Evolutionary conservation across 306 rosid species (phyloP).

Genomic region (Sechiopsis laciniata): DNA sequence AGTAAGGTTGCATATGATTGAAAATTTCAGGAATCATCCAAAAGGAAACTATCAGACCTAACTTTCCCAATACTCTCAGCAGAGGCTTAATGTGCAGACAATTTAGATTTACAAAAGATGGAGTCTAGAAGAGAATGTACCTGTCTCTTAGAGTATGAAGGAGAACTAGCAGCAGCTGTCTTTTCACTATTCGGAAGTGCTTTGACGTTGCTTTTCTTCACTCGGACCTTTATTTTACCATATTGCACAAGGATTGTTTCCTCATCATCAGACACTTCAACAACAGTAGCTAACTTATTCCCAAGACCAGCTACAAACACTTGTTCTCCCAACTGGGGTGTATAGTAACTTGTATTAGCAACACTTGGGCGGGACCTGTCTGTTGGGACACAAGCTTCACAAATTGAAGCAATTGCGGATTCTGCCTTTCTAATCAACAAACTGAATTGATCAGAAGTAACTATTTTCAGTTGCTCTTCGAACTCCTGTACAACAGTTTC

Average conservation of each 20-base stretch:
- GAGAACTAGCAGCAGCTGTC: conserved; percentile 36
- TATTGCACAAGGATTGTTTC: conserved; percentile 67
- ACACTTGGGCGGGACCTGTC: conserved; percentile 31
- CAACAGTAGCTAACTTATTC: conserved; percentile 67
- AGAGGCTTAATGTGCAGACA: conserved; percentile 2
- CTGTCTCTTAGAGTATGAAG: conserved; percentile 43
- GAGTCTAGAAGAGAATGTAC: conserved; percentile 33
- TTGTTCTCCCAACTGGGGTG: conserved; percentile 72
- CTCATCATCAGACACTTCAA: conserved; percentile 54
- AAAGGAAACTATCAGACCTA: not conserved
- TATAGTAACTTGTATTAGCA: conserved; percentile 35
- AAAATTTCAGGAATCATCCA: not conserved
- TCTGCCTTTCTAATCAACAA: conserved; percentile 63
- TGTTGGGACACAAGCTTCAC: conserved; percentile 46
- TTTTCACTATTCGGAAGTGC: conserved; percentile 40
- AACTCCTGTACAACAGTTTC: conserved; percentile 55
- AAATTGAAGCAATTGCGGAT: conserved; percentile 59
- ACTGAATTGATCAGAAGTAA: conserved; percentile 44
- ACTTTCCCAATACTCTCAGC: not conserved
- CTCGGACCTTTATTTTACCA: conserved; percentile 76
- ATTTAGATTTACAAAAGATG: conserved; percentile 9
- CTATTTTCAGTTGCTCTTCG: conserved; percentile 50
- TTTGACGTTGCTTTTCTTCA: conserved; percentile 61
- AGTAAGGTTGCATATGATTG: not conserved
- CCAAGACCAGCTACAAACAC: conserved; percentile 60